phyloP scores from a whole-genome alignment of 805 yeast species.

The Tetrapisispora phaffii region DNA sequence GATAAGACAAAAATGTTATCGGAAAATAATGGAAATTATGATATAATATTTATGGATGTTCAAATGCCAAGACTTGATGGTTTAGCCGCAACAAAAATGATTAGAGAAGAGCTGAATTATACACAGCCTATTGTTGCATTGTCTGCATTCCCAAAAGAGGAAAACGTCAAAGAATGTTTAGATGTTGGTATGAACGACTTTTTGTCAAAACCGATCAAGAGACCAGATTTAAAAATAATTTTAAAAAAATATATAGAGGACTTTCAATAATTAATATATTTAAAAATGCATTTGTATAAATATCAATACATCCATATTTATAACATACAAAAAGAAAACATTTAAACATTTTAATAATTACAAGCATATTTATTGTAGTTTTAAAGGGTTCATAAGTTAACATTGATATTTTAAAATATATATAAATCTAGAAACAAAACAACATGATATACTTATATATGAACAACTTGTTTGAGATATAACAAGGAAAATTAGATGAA shows the following conservation, averaged over 20 bases:
- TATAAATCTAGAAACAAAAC: not conserved
- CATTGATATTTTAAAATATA: not conserved
- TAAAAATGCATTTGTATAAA: not conserved
- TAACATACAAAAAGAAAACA: not conserved
- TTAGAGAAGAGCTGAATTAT: slow-evolving; percentile 55
- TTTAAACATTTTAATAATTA: not conserved
- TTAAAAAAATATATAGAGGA: slow-evolving; percentile 23
- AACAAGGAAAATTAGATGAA: not conserved
- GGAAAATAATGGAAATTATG: slow-evolving; percentile 39
- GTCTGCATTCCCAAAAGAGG: slow-evolving; percentile 91
- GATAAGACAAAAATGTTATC: slow-evolving; percentile 45
- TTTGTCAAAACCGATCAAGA: slow-evolving; percentile 75
- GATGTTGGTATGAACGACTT: slow-evolving; percentile 89
- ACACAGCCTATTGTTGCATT: slow-evolving; percentile 79
- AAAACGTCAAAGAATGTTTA: slow-evolving; percentile 75
- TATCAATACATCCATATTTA: not conserved
- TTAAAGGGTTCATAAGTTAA: not conserved
- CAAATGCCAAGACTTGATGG: slow-evolving; percentile 97
- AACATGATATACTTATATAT: not conserved
- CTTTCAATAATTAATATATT: not conserved
- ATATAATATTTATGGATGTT: slow-evolving; percentile 89
- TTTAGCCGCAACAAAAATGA: slow-evolving; percentile 64
- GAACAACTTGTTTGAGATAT: not conserved
- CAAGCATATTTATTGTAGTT: too few species aligned
- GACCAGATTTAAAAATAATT: slow-evolving; percentile 55